phyloP scores from a whole-genome alignment of 202 grass and related monocot species.

The Cymbopogon flexuosus region DNA sequence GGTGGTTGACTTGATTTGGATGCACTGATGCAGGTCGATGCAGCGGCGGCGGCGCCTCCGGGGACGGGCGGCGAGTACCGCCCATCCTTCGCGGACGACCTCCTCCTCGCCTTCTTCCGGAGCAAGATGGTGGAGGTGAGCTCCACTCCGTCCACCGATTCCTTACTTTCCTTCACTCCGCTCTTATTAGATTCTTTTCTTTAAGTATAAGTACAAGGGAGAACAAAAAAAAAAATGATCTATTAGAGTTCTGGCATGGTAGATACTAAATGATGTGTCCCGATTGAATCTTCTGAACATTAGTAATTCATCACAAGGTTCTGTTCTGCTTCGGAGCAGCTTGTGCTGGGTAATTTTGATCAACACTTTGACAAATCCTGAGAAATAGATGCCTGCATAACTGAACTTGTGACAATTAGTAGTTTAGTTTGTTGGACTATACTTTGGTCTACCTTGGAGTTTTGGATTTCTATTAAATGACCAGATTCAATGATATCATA shows the following conservation, averaged over 20 bases:
- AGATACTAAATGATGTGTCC: no score
- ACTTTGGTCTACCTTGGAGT: background rate
- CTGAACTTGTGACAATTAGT: background rate
- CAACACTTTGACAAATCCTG: no score
- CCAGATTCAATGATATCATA: no score
- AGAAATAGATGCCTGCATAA: no score
- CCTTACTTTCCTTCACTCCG: background rate
- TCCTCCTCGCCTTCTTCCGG: conserved; percentile 65
- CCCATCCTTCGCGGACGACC: conserved; percentile 49
- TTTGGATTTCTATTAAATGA: background rate
- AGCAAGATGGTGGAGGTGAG: conserved; percentile 88
- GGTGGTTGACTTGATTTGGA: background rate
- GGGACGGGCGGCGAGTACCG: conserved; percentile 33
- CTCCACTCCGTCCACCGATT: background rate
- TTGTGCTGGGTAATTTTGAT: no score
- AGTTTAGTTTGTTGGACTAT: background rate
- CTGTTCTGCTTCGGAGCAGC: no score
- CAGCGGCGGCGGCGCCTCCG: background rate
- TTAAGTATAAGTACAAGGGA: no score
- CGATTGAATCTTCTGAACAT: no score
- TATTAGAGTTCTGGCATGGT: no score
- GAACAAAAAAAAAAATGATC: no score
- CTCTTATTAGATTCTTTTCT: no score
- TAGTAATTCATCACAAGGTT: no score
- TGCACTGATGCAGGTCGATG: conserved; percentile 44